These are phyloP conservation scores for Paecilomyces formosus DNA, from an alignment of 2,329 filamentous ascomycete species.

Conservation along the genomic window DNA sequence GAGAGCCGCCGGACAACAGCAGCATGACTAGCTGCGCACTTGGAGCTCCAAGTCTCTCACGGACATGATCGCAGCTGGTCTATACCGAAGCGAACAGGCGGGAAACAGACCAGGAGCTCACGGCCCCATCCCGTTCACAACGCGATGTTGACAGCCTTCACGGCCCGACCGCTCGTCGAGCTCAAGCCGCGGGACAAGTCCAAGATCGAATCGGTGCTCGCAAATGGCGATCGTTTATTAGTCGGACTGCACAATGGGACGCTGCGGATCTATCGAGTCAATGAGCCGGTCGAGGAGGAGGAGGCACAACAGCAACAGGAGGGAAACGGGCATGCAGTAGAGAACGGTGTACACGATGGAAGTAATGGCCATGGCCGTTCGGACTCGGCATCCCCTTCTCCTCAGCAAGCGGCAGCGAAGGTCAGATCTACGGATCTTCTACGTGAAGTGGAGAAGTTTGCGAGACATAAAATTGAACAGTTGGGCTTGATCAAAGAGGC, in stretches of 20 bases:
- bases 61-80: conserved; percentile 10
- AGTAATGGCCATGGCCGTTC: conserved; percentile 4
- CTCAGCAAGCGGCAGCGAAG: conserved; percentile 12
- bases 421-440: conserved; percentile 69
- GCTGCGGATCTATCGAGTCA: conserved; percentile 84
- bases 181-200: conserved; percentile 92
- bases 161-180: conserved; percentile 92
- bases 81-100: conserved; percentile 9
- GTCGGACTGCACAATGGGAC: conserved; percentile 86
- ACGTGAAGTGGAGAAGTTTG: conserved; percentile 91
- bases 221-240: conserved; percentile 85
- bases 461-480: conserved; percentile 81
- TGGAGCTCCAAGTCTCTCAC: conserved; percentile 2
- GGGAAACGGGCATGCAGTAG: conserved; percentile 7
- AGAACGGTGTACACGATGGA: conserved; percentile 9
- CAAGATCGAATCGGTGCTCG: conserved; percentile 90
- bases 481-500: conserved; percentile 94
- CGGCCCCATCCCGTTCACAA: conserved; percentile 11
- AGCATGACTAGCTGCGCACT: conserved; percentile 6
- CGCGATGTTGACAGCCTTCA: conserved; percentile 91
- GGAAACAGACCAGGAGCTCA: conserved; percentile 4
- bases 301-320: conserved; percentile 31
- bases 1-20: conserved; percentile 4
- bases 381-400: conserved; percentile 2
- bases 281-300: conserved; percentile 47